Conservation (phyloP, 495 filamentous ascomycete species). For the Annulohypoxylon stygium region DNA sequence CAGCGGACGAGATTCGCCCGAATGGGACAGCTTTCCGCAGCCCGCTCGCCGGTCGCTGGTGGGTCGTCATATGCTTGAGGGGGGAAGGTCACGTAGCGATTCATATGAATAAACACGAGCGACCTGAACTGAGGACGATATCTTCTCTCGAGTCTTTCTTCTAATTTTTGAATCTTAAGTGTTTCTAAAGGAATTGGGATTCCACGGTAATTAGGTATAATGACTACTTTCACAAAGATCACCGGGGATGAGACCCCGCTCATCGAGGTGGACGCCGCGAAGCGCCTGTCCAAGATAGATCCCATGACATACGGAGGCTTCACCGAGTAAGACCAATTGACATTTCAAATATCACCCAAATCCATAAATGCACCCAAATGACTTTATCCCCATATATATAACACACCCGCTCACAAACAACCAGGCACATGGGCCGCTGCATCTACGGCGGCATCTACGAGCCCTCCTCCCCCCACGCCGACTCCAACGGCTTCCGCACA, state of each 20-base stretch:
- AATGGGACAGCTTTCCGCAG: slow-evolving; percentile 36
- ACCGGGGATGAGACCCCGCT: slow-evolving; percentile 66
- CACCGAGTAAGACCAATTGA: slow-evolving; percentile 67
- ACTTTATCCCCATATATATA: not conserved
- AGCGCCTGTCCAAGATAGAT: slow-evolving; percentile 76
- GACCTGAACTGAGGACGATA: not conserved
- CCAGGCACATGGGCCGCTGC: slow-evolving; percentile 83
- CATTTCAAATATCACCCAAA: not conserved
- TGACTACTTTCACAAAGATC: slow-evolving; percentile 79
- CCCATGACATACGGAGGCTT: slow-evolving; percentile 82
- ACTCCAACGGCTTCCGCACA: slow-evolving; percentile 79
- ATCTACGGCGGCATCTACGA: slow-evolving; percentile 90
- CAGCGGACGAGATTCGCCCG: slow-evolving; percentile 46
- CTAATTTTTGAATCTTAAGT: not conserved
- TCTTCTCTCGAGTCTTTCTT: slow-evolving; percentile 7
- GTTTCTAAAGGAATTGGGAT: not conserved
- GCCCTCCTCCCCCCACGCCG: slow-evolving; percentile 75
- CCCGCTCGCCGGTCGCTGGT: slow-evolving; percentile 28
- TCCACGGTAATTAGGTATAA: slow-evolving; percentile 47
- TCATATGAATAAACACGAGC: slow-evolving; percentile 26
- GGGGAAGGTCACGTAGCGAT: slow-evolving; percentile 18
- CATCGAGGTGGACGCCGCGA: slow-evolving; percentile 70
- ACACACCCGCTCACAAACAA: slow-evolving; percentile 13
- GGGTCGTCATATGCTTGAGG: slow-evolving; percentile 16
- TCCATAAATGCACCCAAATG: not conserved